These are phyloP conservation scores for Nemania diffusa DNA, from an alignment of 2,329 filamentous ascomycete species.

Conservation along the genomic window DNA sequence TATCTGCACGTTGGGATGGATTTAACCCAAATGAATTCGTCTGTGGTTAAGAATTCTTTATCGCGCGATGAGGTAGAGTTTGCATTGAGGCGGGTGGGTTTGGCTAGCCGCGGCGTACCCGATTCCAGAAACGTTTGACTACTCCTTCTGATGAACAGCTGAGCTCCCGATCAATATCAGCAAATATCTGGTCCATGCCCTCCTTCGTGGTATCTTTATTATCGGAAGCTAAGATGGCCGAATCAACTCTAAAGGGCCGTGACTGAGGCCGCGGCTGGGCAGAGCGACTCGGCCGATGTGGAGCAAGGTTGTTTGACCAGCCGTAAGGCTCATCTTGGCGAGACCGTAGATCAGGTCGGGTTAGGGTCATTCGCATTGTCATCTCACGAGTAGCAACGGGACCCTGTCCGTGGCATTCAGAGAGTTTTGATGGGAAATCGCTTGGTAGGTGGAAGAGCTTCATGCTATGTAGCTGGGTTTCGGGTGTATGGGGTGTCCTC, in stretches of 20 bases:
- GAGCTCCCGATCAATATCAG: conserved; percentile 63
- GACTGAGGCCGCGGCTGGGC: conserved; percentile 42
- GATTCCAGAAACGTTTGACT: conserved; percentile 73
- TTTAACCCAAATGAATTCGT: conserved; percentile 1
- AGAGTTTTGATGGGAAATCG: conserved; percentile 44
- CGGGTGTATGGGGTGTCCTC: conserved; percentile 63
- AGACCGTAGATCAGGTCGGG: conserved; percentile 84
- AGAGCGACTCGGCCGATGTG: conserved; percentile 47
- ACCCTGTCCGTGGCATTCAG: conserved; percentile 61
- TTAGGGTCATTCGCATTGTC: conserved; percentile 96
- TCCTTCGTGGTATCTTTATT: conserved; percentile 57
- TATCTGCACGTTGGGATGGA: background rate
- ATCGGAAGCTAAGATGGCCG: conserved; percentile 46
- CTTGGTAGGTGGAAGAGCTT: conserved; percentile 42
- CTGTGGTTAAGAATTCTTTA: conserved; percentile 9
- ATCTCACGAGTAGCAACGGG: conserved; percentile 79
- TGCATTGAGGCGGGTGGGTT: background rate
- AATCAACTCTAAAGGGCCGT: conserved; percentile 48
- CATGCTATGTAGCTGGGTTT: conserved; percentile 51
- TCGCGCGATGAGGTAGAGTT: background rate
- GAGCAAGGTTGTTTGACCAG: conserved; percentile 63
- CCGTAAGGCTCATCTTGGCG: conserved; percentile 78
- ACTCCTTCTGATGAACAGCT: conserved; percentile 58
- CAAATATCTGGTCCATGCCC: conserved; percentile 64
- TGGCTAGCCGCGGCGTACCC: conserved; percentile 58